Base-by-base conservation (phyloP, 2,329 filamentous ascomycete genomes). In the Cladophialophora psammophila region DNA sequence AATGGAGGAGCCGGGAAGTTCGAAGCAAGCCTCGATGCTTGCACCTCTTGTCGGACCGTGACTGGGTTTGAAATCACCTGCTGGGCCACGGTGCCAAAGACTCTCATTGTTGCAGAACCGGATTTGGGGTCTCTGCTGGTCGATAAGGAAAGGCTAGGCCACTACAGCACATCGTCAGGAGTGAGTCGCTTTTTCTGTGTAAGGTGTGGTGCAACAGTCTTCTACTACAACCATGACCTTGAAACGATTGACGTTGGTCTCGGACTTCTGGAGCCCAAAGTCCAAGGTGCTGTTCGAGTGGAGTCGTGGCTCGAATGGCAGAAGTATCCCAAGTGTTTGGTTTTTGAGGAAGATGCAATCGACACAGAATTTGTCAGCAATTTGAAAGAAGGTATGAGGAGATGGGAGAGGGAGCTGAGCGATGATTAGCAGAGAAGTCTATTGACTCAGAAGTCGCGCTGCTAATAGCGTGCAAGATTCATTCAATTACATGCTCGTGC, bases 161-260 rank as follows among this genome's bases (percentile, higher is more conserved):
- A 70, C 55, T 72, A 71, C 52, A 38, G 66, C n/a, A 63, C 63
- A 8, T 67, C 65, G 18, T 15, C 55, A 40, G 60, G 64, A 18
- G 65, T 67, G 35, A 42, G 65, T 64, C 65, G 71, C 32, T 72
- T 67, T 58, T 72, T 71, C 53, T 72, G 71, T 53, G 55, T 40
- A 35, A 54, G 9, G 12, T 72, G 71, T 65, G 64, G 66, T 18
- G 69, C 71, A 13, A 61, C 69, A 0, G 48, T 66, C 20, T 67
- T 70, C n/a, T 70, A 72, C 54, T 18, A 69, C 32, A 61, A 60
- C 50, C 55, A 67, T 32, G 65, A 60, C 20, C 36, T 58, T 1
- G 55, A 68, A 12, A 64, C 48, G n/a, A 60, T 72, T 31, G 68
- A 66, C n/a, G 36, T 72, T n/a, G 63, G 34, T 1, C 36, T 60